Evolutionary conservation across 352 stramenopile species (phyloP).

Genomic region (Pythium plurisporium): DNA sequence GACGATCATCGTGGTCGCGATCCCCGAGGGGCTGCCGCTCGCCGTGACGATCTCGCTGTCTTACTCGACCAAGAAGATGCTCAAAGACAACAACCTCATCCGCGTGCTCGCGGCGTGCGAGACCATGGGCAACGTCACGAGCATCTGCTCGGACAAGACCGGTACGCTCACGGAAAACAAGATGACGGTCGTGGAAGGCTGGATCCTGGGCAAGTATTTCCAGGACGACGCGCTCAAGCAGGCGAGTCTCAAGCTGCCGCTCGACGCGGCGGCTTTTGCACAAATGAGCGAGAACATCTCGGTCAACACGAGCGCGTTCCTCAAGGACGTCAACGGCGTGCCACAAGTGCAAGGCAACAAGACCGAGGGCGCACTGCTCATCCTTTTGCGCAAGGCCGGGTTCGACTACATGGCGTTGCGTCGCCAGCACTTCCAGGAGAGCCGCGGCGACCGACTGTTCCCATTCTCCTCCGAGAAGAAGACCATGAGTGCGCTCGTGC

Average conservation of each 20-base stretch:
- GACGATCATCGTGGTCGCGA: slow-evolving; percentile 93
- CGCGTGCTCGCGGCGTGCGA: slow-evolving; percentile 96
- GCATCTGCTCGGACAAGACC: slow-evolving; percentile 96
- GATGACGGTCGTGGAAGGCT: slow-evolving; percentile 95
- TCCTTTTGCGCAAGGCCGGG: slow-evolving; percentile 59
- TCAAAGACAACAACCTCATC: slow-evolving; percentile 98
- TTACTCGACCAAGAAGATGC: slow-evolving; percentile 97
- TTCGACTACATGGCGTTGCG: slow-evolving; percentile 61
- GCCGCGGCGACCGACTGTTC: slow-evolving; percentile 60
- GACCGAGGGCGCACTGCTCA: slow-evolving; percentile 76
- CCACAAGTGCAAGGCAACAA: slow-evolving; percentile 70
- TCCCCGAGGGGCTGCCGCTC: slow-evolving; percentile 92
- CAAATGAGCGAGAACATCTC: slow-evolving; percentile 53
- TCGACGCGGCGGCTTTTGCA: slow-evolving; percentile 35
- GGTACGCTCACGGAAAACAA: slow-evolving; percentile 97
- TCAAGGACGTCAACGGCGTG: slow-evolving; percentile 42
- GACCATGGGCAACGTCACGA: slow-evolving; percentile 96
- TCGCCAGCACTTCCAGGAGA: slow-evolving; percentile 42
- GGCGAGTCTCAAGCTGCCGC: slow-evolving; percentile 26
- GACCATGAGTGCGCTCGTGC: slow-evolving; percentile 68
- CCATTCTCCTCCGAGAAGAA: slow-evolving; percentile 84
- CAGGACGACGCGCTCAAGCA: slow-evolving; percentile 39
- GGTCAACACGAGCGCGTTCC: slow-evolving; percentile 73
- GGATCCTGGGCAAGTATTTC: slow-evolving; percentile 67
- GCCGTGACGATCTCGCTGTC: slow-evolving; percentile 94